A percentile compares a stretch with the other conserved stretches of the same genome.
Conservation (phyloP, 805 yeast species). For the Saturnispora gosingensis region DNA sequence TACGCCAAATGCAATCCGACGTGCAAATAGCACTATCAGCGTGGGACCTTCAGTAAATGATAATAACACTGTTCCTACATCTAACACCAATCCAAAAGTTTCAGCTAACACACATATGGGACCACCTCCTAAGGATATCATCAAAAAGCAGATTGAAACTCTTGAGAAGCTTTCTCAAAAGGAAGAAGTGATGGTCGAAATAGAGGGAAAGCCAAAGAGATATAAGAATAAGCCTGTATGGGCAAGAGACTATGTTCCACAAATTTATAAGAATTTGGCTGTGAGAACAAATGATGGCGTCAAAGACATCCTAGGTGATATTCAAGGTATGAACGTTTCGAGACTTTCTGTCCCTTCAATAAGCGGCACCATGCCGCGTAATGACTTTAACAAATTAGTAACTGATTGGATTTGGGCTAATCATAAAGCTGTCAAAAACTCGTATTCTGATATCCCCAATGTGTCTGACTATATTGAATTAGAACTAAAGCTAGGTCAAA, state of each 20-base stretch:
- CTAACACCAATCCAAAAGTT: not conserved
- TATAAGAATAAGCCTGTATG: conserved; percentile 66
- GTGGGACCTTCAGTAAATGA: not conserved
- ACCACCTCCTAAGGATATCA: conserved; percentile 3
- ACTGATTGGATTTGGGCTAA: conserved; percentile 89
- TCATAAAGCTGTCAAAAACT: conserved; percentile 52
- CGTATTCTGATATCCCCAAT: conserved; percentile 27
- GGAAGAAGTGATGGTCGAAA: conserved; percentile 9
- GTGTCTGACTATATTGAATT: conserved; percentile 51
- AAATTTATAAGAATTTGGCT: conserved; percentile 11
- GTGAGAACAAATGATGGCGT: conserved; percentile 4
- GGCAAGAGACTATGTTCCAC: conserved; percentile 69
- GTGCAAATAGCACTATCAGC: conserved; percentile 5
- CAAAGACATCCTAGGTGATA: conserved; percentile 5
- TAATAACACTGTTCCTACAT: not conserved
- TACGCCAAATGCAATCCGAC: conserved; percentile 25
- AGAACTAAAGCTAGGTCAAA: conserved; percentile 66
- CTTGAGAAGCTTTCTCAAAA: conserved; percentile 26
- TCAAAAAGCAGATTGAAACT: conserved; percentile 21
- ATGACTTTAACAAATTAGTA: conserved; percentile 70
- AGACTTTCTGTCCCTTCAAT: conserved; percentile 37
- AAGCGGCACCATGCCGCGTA: conserved; percentile 69
- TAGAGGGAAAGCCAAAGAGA: conserved; percentile 43
- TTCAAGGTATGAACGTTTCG: conserved; percentile 12
- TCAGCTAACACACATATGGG: not conserved